Evolutionary conservation across 768 basidiomycete species (phyloP).

Genomic region (Coprinopsis marcescibilis): DNA sequence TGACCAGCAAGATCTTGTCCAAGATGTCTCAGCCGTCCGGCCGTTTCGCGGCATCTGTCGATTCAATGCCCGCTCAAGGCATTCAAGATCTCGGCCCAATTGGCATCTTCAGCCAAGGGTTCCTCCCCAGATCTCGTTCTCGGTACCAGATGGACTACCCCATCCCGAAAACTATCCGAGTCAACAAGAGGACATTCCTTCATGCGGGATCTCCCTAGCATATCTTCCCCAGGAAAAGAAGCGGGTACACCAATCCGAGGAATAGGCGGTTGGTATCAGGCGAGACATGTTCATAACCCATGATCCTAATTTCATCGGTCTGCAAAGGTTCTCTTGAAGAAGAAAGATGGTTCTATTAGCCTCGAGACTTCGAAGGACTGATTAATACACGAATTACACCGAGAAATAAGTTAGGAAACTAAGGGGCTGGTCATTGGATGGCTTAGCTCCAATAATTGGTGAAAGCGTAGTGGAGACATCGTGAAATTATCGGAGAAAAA

Average conservation of each 20-base stretch:
- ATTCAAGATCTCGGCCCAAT: background rate
- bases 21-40: too few species aligned
- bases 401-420: background rate
- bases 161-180: conserved; percentile 1
- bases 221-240: background rate
- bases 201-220: background rate
- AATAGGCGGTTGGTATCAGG: background rate
- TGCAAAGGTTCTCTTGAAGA: too few species aligned
- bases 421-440: background rate
- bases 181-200: background rate
- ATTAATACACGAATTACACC: background rate
- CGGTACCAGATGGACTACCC: background rate
- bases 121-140: background rate
- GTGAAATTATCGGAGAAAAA: too few species aligned
- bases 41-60: background rate
- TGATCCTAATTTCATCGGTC: too few species aligned
- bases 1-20: too few species aligned
- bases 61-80: background rate
- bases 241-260: background rate
- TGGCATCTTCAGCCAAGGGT: background rate
- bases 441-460: background rate
- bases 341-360: background rate
- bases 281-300: background rate
- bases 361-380: conserved; percentile 1
- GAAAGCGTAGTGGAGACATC: too few species aligned